Evolutionary conservation across 2,329 filamentous ascomycete genomes (phyloP).

Genomic region (Pseudocercospora crystallina): DNA sequence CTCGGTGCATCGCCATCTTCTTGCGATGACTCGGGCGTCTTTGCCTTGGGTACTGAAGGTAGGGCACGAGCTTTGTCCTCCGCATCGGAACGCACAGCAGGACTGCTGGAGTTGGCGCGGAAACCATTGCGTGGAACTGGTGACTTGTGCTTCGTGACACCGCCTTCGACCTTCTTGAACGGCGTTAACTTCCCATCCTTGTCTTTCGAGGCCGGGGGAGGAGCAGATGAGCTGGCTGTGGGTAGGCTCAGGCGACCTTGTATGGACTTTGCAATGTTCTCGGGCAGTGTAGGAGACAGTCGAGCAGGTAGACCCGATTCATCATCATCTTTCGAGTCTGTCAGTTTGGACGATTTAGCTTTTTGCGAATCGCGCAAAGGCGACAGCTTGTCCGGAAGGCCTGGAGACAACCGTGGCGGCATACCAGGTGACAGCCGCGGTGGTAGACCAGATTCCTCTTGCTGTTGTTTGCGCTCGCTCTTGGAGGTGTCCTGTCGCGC

Average conservation of each 20-base stretch:
- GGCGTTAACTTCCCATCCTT: slow-evolving; percentile 25
- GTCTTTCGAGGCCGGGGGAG: slow-evolving; percentile 21
- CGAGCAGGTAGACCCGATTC: slow-evolving; percentile 49
- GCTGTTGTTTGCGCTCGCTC: slow-evolving; percentile 1
- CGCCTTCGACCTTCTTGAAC: slow-evolving; percentile 17
- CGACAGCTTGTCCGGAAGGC: slow-evolving; percentile 23
- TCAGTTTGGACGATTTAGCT: background rate
- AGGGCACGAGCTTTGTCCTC: slow-evolving; percentile 19
- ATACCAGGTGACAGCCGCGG: slow-evolving; percentile 21
- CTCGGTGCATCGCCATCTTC: slow-evolving; percentile 25
- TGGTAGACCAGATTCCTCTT: slow-evolving; percentile 14
- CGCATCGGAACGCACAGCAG: slow-evolving; percentile 24
- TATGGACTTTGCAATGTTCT: slow-evolving; percentile 55
- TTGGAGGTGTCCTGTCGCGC: background rate
- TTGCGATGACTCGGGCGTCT: slow-evolving; percentile 18
- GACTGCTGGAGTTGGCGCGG: slow-evolving; percentile 30
- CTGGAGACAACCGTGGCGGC: slow-evolving; percentile 20
- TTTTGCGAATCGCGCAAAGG: slow-evolving; percentile 12
- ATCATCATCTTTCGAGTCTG: background rate
- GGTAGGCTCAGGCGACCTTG: slow-evolving; percentile 36
- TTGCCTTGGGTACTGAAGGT: slow-evolving; percentile 10
- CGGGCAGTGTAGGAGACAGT: slow-evolving; percentile 59
- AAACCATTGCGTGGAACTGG: slow-evolving; percentile 31
- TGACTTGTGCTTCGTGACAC: slow-evolving; percentile 27
- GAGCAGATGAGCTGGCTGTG: slow-evolving; percentile 19